phyloP scores from a whole-genome alignment of 768 basidiomycete species.

The Lactarius sanguifluus region DNA sequence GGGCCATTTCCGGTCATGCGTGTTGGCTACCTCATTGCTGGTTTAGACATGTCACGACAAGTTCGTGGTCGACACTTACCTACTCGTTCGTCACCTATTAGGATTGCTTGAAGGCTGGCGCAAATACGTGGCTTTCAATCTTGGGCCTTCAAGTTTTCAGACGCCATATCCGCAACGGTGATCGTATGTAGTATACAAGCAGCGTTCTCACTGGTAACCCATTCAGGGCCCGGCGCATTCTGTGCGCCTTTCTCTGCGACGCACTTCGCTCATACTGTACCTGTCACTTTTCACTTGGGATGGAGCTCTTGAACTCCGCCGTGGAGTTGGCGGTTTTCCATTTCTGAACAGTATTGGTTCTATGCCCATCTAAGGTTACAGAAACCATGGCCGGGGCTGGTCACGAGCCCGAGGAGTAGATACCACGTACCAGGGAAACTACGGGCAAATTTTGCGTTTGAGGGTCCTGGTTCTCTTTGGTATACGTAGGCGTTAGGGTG shows the following conservation, averaged over 20 bases:
- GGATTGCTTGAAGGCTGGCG: conserved; percentile 44
- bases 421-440: conserved; percentile 33
- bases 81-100: background rate
- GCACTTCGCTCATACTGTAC: conserved; percentile 40
- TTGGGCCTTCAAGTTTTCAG: conserved; percentile 33
- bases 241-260: conserved; percentile 44
- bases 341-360: conserved; percentile 31
- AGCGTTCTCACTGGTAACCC: background rate
- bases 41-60: conserved; percentile 47
- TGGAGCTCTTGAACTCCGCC: conserved; percentile 30
- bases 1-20: conserved; percentile 49
- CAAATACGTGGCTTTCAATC: conserved; percentile 39
- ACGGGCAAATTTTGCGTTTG: conserved; percentile 38
- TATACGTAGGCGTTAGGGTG: conserved; percentile 46
- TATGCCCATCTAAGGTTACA: conserved; percentile 13
- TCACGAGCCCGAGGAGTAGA: conserved; percentile 36
- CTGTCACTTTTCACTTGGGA: conserved; percentile 43
- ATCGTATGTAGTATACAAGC: background rate
- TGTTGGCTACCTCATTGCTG: conserved; percentile 44
- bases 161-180: conserved; percentile 29
- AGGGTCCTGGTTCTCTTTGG: conserved; percentile 31
- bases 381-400: conserved; percentile 36
- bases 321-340: conserved; percentile 32
- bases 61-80: conserved; percentile 29
- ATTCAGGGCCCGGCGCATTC: conserved; percentile 41